A percentile compares a stretch with the other conserved stretches of the same genome.
These are phyloP conservation scores for Actinidia arguta DNA, from an alignment of 179 eudicot genomes.

Conservation along the genomic window DNA sequence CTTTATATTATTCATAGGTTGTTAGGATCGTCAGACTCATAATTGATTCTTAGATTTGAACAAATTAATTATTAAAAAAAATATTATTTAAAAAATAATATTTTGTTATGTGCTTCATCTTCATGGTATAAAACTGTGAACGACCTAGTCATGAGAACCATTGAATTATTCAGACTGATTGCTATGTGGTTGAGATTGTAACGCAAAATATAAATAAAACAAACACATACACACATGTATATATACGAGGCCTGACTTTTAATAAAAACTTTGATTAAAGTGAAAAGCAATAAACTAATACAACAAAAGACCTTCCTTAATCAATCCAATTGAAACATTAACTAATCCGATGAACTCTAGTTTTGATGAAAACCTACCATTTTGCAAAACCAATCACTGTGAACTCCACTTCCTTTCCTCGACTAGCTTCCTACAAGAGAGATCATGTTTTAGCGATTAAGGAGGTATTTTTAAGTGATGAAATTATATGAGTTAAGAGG, in stretches of 20 bases:
- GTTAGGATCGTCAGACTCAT: too few species aligned
- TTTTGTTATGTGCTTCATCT: too few species aligned
- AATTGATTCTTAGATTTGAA: too few species aligned
- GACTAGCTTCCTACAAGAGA: neutral
- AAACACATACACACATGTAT: neutral
- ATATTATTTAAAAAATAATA: too few species aligned
- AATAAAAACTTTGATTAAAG: neutral
- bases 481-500: conserved; percentile 14
- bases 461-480: neutral
- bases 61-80: too few species aligned
- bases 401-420: neutral
- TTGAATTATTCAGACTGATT: too few species aligned
- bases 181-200: too few species aligned
- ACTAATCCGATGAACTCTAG: neutral
- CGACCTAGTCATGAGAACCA: too few species aligned
- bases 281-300: neutral
- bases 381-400: conserved; percentile 14
- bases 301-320: neutral
- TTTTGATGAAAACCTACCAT: neutral
- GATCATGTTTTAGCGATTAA: neutral
- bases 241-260: neutral
- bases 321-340: neutral
- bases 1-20: too few species aligned
- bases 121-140: too few species aligned
- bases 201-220: neutral